phyloP scores from a whole-genome alignment of 2,329 filamentous ascomycete species.

The Diaporthe batatas region DNA sequence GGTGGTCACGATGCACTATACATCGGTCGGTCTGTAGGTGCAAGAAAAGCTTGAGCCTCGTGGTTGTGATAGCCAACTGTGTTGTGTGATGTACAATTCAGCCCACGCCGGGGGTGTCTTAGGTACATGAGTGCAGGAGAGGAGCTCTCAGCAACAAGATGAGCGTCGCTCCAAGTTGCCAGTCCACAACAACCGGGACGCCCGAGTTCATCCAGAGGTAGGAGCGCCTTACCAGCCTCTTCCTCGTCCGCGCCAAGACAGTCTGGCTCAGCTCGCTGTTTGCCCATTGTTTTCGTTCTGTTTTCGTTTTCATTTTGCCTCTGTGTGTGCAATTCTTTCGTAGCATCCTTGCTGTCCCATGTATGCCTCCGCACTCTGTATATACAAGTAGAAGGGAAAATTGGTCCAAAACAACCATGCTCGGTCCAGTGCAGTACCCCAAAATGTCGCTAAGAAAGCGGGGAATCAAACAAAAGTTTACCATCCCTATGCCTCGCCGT shows the following conservation, averaged over 20 bases:
- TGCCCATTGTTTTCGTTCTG: conserved; percentile 5
- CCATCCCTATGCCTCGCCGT: conserved; percentile 36
- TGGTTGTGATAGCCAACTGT: conserved; percentile 13
- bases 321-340: conserved; percentile 36
- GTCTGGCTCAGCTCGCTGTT: neutral
- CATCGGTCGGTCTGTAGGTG: neutral
- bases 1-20: neutral
- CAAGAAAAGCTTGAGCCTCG: conserved; percentile 24
- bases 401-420: conserved; percentile 32
- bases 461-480: conserved; percentile 29
- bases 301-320: conserved; percentile 34
- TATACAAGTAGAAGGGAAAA: conserved; percentile 38
- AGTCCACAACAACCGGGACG: neutral
- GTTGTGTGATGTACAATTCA: conserved; percentile 20
- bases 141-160: conserved; percentile 16
- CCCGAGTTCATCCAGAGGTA: conserved; percentile 1
- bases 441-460: conserved; percentile 16
- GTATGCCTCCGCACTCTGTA: conserved; percentile 34
- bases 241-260: conserved; percentile 16
- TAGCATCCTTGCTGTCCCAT: conserved; percentile 37
- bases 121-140: conserved; percentile 37
- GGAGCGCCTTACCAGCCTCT: conserved; percentile 17
- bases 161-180: neutral
- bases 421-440: conserved; percentile 9
- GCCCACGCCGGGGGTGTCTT: conserved; percentile 25